A percentile compares a stretch with the other conserved stretches of the same genome.
Conservation (phyloP, 768 basidiomycete species). For the Tylopilus rubrobrunneus region DNA sequence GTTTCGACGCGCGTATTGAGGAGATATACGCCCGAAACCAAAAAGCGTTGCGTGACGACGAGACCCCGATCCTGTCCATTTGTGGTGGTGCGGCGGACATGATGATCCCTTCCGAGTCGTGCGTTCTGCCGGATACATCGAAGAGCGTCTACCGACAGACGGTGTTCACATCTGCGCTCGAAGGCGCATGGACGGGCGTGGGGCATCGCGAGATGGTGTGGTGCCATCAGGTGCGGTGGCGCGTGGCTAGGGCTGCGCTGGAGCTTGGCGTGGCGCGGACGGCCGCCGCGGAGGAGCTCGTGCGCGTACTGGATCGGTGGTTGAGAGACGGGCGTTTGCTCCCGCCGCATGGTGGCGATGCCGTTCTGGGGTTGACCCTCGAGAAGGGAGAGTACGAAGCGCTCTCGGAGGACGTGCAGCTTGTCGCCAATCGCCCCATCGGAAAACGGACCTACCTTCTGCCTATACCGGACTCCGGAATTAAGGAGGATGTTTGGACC, state of each 20-base stretch:
- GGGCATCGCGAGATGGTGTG: constrained; percentile 97
- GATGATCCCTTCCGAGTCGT: constrained; percentile 90
- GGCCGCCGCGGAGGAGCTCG: constrained; percentile 17
- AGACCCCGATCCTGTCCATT: constrained; percentile 75
- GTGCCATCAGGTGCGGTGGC: constrained; percentile 97
- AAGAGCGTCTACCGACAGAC: constrained; percentile 46
- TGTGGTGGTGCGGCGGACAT: constrained; percentile 91
- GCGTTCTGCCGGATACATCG: constrained; percentile 47
- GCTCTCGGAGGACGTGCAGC: constrained; percentile 34
- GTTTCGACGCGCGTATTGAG: constrained; percentile 80
- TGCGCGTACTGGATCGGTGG: constrained; percentile 56
- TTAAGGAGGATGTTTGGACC: constrained; percentile 18
- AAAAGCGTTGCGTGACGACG: constrained; percentile 36
- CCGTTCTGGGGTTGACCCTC: constrained; percentile 9
- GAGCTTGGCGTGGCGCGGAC: constrained; percentile 47
- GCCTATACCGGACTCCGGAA: constrained; percentile 28
- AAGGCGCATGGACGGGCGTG: constrained; percentile 93
- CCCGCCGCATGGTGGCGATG: constrained; percentile 25
- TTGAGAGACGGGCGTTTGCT: constrained; percentile 56
- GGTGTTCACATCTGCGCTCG: constrained; percentile 81
- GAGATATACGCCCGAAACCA: constrained; percentile 56
- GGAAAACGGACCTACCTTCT: constrained; percentile 48
- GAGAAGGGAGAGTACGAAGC: constrained; percentile 29
- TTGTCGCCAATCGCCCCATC: constrained; percentile 44
- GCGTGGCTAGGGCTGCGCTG: constrained; percentile 73